Percentiles rank a stretch among this genome's conserved stretches.
These are phyloP conservation scores for Talaromyces wortmannii DNA, from an alignment of 495 filamentous ascomycete genomes.

Conservation along the genomic window DNA sequence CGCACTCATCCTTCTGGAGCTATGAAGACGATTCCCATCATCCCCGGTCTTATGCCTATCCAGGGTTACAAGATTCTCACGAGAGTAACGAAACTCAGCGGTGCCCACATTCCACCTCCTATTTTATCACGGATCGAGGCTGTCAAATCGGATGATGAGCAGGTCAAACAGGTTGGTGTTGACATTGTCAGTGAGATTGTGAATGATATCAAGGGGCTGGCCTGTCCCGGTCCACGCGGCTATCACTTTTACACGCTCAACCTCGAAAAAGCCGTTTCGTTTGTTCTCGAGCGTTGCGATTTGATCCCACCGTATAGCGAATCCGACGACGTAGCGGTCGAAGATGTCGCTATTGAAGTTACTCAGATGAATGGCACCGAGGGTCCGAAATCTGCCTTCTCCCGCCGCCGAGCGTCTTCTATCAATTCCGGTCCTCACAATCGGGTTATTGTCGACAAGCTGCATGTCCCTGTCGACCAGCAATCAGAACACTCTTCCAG, in stretches of 20 bases:
- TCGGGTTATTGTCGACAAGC: constrained; percentile 67
- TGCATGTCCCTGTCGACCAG: constrained; percentile 15
- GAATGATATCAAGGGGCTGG: constrained; percentile 53
- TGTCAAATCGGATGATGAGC: constrained; percentile 84
- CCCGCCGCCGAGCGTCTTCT: constrained; percentile 41
- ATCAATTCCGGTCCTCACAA: constrained; percentile 62
- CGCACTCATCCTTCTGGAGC: constrained; percentile 76
- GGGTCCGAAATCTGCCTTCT: constrained; percentile 16
- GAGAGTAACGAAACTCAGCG: constrained; percentile 89
- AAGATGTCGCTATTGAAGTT: constrained; percentile 19
- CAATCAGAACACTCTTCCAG: constrained; percentile 20
- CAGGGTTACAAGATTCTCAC: constrained; percentile 95
- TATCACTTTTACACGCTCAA: constrained; percentile 99
- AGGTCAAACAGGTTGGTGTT: constrained; percentile 61
- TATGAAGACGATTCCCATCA: constrained; percentile 84
- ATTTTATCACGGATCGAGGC: constrained; percentile 68
- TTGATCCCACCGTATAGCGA: constrained; percentile 62
- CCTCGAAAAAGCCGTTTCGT: constrained; percentile 90
- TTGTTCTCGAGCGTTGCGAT: constrained; percentile 79
- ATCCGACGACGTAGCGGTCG: constrained; percentile 40
- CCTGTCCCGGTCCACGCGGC: constrained; percentile 54
- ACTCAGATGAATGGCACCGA: constrained; percentile 31
- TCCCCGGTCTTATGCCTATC: constrained; percentile 95
- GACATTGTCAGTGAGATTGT: constrained; percentile 39
- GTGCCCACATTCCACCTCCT: constrained; percentile 68